phyloP scores from a whole-genome alignment of 179 eudicot species.

The Pouteria campechiana region DNA sequence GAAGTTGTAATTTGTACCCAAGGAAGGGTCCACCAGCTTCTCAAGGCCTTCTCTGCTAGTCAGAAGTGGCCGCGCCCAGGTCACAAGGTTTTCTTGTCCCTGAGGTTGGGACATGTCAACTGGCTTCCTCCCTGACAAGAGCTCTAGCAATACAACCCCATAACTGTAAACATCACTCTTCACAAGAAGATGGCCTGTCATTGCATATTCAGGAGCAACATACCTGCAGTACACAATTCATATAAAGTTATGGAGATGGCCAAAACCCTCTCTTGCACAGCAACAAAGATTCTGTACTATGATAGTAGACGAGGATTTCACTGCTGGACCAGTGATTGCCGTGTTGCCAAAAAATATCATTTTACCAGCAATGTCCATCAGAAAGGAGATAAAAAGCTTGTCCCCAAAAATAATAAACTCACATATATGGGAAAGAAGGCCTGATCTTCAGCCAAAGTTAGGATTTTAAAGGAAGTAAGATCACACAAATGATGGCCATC shows the following conservation, averaged over 20 bases:
- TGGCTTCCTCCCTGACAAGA: slow-evolving; percentile 79
- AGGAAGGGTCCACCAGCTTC: slow-evolving; percentile 62
- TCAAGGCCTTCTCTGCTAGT: slow-evolving; percentile 73
- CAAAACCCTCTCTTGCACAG: background rate
- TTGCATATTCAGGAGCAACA: slow-evolving; percentile 97
- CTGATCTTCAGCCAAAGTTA: too few species aligned
- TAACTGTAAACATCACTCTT: slow-evolving; percentile 97
- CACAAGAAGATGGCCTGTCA: slow-evolving; percentile 96
- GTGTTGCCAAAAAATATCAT: too few species aligned
- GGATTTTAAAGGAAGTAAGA: too few species aligned
- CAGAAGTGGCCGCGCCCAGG: slow-evolving; percentile 91
- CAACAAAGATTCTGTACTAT: too few species aligned
- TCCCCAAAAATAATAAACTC: too few species aligned
- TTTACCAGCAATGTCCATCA: too few species aligned
- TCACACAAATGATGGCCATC: too few species aligned
- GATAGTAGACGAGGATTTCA: too few species aligned
- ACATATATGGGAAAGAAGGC: too few species aligned
- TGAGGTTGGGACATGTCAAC: slow-evolving; percentile 94
- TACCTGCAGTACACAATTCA: slow-evolving; percentile 55
- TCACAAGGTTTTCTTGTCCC: slow-evolving; percentile 91
- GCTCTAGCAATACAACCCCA: slow-evolving; percentile 90
- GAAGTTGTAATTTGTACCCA: slow-evolving; percentile 53
- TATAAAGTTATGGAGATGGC: background rate
- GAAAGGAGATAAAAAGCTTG: too few species aligned
- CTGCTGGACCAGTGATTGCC: too few species aligned